A percentile compares a stretch with the other conserved stretches of the same genome.
These are phyloP conservation scores for Glomus cerebriforme DNA, from an alignment of 192 early-diverging fungal species.

Conservation along the genomic window DNA sequence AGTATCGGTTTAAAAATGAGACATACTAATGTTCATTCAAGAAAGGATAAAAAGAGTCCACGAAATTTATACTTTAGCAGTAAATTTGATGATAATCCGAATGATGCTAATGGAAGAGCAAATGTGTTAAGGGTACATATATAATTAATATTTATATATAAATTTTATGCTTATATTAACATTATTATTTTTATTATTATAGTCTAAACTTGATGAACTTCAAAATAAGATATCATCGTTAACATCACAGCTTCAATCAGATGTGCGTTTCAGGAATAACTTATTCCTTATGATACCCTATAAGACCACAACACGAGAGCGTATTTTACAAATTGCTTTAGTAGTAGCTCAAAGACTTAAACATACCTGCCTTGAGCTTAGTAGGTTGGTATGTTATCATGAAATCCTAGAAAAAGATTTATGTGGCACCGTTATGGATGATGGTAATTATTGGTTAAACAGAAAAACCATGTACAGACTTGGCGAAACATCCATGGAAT, in stretches of 20 bases:
- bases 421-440: conserved; percentile 31
- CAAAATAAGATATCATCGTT: conserved; percentile 22
- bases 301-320: conserved; percentile 60
- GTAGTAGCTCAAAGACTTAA: conserved; percentile 56
- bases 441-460: conserved; percentile 24
- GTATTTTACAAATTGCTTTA: conserved; percentile 58
- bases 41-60: not conserved
- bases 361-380: conserved; percentile 60
- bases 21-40: not conserved
- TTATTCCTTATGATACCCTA: conserved; percentile 71
- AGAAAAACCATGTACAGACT: conserved; percentile 22
- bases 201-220: conserved; percentile 26
- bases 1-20: conserved; percentile 50
- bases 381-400: conserved; percentile 70
- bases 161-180: not conserved
- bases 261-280: conserved; percentile 64
- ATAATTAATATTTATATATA: not conserved
- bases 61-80: conserved; percentile 26
- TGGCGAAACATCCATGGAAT: not conserved
- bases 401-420: conserved; percentile 61
- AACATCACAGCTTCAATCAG: conserved; percentile 46
- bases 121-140: conserved; percentile 10
- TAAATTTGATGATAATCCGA: conserved; percentile 12
- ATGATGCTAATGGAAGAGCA: not conserved
- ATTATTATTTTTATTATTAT: not conserved